Base-by-base conservation (phyloP, 805 yeast genomes). In the Cyberlindnera mississippiensis region DNA sequence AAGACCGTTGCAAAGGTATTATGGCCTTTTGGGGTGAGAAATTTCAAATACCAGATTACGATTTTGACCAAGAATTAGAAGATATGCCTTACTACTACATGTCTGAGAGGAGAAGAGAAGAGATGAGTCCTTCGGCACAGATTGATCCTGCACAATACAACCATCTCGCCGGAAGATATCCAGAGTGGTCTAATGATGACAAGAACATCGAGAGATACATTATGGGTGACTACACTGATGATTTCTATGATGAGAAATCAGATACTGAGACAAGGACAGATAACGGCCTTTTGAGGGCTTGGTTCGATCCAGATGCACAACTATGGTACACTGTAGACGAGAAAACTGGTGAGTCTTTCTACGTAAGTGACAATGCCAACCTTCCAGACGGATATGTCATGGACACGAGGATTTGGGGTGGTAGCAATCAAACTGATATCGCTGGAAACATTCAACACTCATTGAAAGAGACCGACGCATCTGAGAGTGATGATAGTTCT, bases 1-100 rank as follows among this genome's bases (percentile, higher is more conserved):
- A 65, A 6, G 76, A 75, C 0, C 64, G 66, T 32, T 49, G 69
- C 28, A 77, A 78, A 46, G 89, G 86, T 0, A 57, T 80, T 3
- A 44, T 75, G 8, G 81, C 76, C 27, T 69, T 80, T 33, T 80
- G 85, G 78, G 90, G 90, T 0, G 65, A 67, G 6, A 55, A 59
- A 6, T 67, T 76, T 43, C 62, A 63, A 38, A 54, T 48, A 10
- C 38, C 37, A 2, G 44, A 40, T 7, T 39, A 51, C 26, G 51
- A 56, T 29, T 47, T 48, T 15, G 24, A 35, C 4, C 44, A 44
- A 35, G 48, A 40, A 24, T 35, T 44, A 2, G 37, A 40, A 28
- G 38, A 36, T 3, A 44, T 44, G 44, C 27, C 20, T 14, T 44
- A 40, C 29, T 44, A 44, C 37, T 44, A 44, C 37, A 44, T 44